phyloP scores from a whole-genome alignment of 306 rosid species.

The Lithocarpus polystachyus region DNA sequence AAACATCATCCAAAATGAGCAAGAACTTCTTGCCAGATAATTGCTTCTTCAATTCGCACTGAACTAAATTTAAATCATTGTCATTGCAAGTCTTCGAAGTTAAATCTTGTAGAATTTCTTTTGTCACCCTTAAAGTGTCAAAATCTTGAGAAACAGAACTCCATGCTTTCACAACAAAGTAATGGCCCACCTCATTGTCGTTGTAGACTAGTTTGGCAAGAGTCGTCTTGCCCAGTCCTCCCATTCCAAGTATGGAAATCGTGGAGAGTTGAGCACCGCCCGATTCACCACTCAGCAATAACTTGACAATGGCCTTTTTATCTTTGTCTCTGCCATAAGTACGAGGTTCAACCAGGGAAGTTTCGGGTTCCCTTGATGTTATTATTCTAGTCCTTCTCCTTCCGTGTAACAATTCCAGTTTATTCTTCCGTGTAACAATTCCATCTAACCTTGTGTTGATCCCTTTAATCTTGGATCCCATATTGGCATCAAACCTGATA shows the following conservation, averaged over 20 bases:
- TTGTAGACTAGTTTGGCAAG: neutral
- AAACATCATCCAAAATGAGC: neutral
- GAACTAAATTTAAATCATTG: neutral
- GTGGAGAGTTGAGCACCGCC: neutral
- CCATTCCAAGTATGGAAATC: neutral
- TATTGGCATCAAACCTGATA: no score
- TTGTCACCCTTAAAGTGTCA: no score
- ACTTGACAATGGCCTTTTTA: neutral
- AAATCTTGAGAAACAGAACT: neutral
- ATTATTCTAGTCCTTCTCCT: neutral
- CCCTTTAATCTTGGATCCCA: no score
- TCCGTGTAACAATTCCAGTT: neutral
- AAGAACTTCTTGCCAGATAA: neutral
- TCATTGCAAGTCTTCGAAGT: neutral
- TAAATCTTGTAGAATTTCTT: neutral
- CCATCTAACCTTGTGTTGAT: no score
- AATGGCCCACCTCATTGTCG: neutral
- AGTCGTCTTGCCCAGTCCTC: neutral
- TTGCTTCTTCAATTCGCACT: neutral
- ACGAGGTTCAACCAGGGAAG: neutral
- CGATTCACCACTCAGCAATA: neutral
- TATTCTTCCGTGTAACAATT: no score
- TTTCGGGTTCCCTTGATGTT: neutral
- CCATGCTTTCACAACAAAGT: neutral
- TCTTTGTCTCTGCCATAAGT: conserved; percentile 19